phyloP scores from a whole-genome alignment of 192 early-diverging fungal species.

The Gamsiella multidivaricata region DNA sequence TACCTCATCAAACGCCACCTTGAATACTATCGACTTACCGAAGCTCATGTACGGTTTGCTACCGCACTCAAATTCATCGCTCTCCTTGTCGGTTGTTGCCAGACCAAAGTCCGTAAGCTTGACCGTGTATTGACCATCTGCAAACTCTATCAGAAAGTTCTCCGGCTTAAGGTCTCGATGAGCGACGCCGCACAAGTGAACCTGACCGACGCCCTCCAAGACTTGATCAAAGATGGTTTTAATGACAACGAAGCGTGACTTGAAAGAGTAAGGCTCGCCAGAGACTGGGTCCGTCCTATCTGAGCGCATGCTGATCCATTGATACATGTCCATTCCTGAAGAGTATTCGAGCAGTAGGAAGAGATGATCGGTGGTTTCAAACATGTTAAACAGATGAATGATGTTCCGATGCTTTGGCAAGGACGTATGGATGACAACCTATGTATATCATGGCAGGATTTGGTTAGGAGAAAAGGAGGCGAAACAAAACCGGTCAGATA shows the following conservation, averaged over 20 bases:
- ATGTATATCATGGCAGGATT: no score
- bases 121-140: constrained; percentile 56
- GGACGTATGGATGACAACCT: constrained; percentile 64
- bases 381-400: constrained; percentile 71
- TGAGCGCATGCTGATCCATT: constrained; percentile 58
- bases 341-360: constrained; percentile 77
- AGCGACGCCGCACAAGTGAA: constrained; percentile 80
- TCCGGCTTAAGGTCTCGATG: constrained; percentile 93
- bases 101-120: constrained; percentile 95
- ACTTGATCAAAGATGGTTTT: constrained; percentile 78
- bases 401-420: constrained; percentile 72
- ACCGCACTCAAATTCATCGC: constrained; percentile 90
- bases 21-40: constrained; percentile 26
- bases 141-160: constrained; percentile 69
- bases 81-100: constrained; percentile 83
- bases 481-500: not conserved
- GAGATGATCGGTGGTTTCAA: constrained; percentile 76
- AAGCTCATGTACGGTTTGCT: constrained; percentile 70
- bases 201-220: constrained; percentile 76
- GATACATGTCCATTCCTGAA: constrained; percentile 63
- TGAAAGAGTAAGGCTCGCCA: constrained; percentile 65
- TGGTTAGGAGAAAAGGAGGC: not conserved
- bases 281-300: constrained; percentile 51
- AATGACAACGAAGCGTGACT: constrained; percentile 68
- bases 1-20: no score